These are phyloP conservation scores for Candida ortonii DNA, from an alignment of 805 yeast genomes.

Conservation along the genomic window DNA sequence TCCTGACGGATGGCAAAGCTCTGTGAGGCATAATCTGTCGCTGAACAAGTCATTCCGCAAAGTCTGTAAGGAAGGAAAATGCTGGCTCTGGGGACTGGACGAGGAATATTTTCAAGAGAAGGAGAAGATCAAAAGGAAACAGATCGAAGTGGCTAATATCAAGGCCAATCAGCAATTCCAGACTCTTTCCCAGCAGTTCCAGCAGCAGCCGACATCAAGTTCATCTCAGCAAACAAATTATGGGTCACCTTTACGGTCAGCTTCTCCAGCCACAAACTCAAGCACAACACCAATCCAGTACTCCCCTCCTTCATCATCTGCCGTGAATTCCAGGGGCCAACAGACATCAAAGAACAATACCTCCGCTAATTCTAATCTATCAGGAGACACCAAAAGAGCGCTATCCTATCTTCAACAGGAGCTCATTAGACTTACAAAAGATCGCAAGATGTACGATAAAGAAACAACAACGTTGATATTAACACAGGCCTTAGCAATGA, in stretches of 20 bases:
- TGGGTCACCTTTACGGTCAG: no score
- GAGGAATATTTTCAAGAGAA: conserved; percentile 79
- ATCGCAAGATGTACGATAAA: conserved; percentile 70
- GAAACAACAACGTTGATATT: conserved; percentile 80
- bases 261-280: neutral
- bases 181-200: conserved; percentile 22
- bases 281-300: conserved; percentile 15
- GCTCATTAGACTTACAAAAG: conserved; percentile 73
- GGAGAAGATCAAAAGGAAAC: conserved; percentile 64
- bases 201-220: conserved; percentile 22
- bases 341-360: no score
- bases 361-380: conserved; percentile 35
- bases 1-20: conserved; percentile 97
- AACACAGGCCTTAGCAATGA: conserved; percentile 89
- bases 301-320: conserved; percentile 2
- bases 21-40: conserved; percentile 86
- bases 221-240: no score
- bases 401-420: conserved; percentile 84
- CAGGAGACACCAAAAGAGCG: conserved; percentile 67
- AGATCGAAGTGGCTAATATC: conserved; percentile 52
- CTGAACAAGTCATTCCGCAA: conserved; percentile 81
- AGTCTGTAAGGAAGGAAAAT: conserved; percentile 83
- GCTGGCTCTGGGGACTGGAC: conserved; percentile 93
- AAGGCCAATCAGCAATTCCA: conserved; percentile 22
- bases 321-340: conserved; percentile 16